Evolutionary conservation across 2,329 filamentous ascomycete species (phyloP), one percentile per base, ranked within the genome.

Genomic region (Diaporthe eres): DNA sequence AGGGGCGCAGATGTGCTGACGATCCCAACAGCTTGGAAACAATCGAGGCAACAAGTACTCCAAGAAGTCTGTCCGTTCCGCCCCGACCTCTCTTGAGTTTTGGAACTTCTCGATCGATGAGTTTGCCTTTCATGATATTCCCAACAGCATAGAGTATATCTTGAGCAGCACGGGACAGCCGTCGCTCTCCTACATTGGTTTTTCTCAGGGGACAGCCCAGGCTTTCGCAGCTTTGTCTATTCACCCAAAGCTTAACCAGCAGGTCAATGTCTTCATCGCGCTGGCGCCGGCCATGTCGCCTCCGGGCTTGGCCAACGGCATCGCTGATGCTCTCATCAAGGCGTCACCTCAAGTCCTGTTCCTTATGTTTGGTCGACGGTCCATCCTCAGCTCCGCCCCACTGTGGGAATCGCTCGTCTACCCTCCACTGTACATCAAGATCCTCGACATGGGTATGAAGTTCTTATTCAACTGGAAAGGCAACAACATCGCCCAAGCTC

Each of bases 101-200:
- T 99, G 97, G 97, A 93, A 98, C 83, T 99, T 99, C 83, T 98
- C 95, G 71, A 98, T 99, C 82, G 97, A 99, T 82, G 94, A 99
- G 82, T 99, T 99, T 82, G 97, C 97, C 65, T 98, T 99, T 81
- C 92, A 98, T 83, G 97, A 99, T 83, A 98, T 99, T 76, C 97
- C 97, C 1, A 94, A 99, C 84, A 96, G 93, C 78, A 98, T 99
- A 81, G 90, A 92, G 72, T 98, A 99, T 82, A 94, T 99, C 76
- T 90, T 99, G 31, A 91, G 93, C 55, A 94, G 94, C 0, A 98
- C 97, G 0, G 89, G 89, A 71, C 95, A 97, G 82, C 88, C 92
- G 44, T 97, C 95, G 55, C 86, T 99, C 37, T 98, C 96, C 1
- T 99, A 99, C 82, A 94, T 99, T 82, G 97, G 97, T 31, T 99